phyloP scores from a whole-genome alignment of 768 basidiomycete species.

The Dacryopinax spathularia region DNA sequence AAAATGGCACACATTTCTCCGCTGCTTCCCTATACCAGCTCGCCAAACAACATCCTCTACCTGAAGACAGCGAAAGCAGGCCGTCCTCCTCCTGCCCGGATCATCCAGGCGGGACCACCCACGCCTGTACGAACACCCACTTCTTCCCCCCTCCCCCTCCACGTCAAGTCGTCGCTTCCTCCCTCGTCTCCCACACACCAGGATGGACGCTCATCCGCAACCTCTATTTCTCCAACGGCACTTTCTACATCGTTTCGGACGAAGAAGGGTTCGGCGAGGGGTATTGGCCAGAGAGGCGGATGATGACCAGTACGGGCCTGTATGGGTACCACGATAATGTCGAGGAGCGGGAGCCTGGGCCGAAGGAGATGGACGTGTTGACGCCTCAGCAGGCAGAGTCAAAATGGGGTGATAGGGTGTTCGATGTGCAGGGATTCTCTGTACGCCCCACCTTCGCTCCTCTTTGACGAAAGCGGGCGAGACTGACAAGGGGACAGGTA shows the following conservation, averaged over 20 bases:
- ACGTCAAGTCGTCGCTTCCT: not conserved
- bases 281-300: conserved; percentile 31
- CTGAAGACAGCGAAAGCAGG: not conserved
- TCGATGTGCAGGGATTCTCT: conserved; percentile 57
- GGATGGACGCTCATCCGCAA: conserved; percentile 79
- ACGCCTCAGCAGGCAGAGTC: conserved; percentile 42
- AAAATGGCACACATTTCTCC: too few species aligned
- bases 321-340: conserved; percentile 49
- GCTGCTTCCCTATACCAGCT: too few species aligned
- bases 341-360: conserved; percentile 50
- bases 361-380: conserved; percentile 47
- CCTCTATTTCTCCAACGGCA: conserved; percentile 74
- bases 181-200: conserved; percentile 36
- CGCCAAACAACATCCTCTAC: too few species aligned
- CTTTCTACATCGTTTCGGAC: conserved; percentile 51
- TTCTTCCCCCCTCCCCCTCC: not conserved
- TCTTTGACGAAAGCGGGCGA: not conserved
- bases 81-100: not conserved
- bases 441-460: conserved; percentile 27
- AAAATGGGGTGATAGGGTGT: conserved; percentile 54
- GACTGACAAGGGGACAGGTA: conserved; percentile 3
- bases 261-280: conserved; percentile 19
- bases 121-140: not conserved
- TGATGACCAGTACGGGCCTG: conserved; percentile 35
- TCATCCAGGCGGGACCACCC: not conserved